Evolutionary conservation across 768 basidiomycete genomes (phyloP).

Genomic region (Pleurotus djamor): DNA sequence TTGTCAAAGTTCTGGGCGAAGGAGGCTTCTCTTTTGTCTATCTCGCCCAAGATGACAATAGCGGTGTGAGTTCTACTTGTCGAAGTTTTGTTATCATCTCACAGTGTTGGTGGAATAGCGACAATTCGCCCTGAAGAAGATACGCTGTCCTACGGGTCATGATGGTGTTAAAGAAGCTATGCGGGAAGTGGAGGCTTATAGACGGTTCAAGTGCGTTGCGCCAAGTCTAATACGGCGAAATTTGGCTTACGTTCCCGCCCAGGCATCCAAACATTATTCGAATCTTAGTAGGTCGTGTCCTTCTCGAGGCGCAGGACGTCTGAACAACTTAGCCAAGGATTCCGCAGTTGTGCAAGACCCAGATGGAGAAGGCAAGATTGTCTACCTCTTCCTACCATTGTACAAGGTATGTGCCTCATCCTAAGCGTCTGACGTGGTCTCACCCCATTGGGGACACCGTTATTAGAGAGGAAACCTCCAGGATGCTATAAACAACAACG

Average conservation of each 20-base stretch:
- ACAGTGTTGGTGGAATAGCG: conserved; percentile 38
- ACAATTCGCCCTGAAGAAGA: conserved; percentile 96
- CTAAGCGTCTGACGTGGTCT: too few relatives aligned
- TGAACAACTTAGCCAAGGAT: conserved; percentile 48
- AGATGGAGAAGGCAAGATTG: conserved; percentile 90
- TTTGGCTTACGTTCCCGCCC: background rate
- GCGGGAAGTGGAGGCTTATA: conserved; percentile 90
- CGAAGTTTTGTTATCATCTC: too few relatives aligned
- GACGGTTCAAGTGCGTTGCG: conserved; percentile 81
- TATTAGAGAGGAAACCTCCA: conserved; percentile 87
- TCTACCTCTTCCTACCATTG: conserved; percentile 93
- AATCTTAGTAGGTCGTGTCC: conserved; percentile 58
- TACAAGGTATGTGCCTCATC: conserved; percentile 63
- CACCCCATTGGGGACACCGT: background rate
- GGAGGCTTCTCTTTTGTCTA: conserved; percentile 95
- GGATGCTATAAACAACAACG: conserved; percentile 87
- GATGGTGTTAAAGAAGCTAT: conserved; percentile 89
- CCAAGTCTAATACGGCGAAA: background rate
- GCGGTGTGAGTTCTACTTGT: conserved; percentile 54
- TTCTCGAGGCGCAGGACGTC: conserved; percentile 5
- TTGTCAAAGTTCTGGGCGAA: conserved; percentile 91
- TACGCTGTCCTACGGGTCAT: conserved; percentile 85
- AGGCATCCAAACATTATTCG: conserved; percentile 98
- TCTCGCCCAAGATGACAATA: conserved; percentile 81
- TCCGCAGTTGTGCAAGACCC: conserved; percentile 94